phyloP scores from a whole-genome alignment of 164 flowering plant genomes.

The Akebia trifoliata region DNA sequence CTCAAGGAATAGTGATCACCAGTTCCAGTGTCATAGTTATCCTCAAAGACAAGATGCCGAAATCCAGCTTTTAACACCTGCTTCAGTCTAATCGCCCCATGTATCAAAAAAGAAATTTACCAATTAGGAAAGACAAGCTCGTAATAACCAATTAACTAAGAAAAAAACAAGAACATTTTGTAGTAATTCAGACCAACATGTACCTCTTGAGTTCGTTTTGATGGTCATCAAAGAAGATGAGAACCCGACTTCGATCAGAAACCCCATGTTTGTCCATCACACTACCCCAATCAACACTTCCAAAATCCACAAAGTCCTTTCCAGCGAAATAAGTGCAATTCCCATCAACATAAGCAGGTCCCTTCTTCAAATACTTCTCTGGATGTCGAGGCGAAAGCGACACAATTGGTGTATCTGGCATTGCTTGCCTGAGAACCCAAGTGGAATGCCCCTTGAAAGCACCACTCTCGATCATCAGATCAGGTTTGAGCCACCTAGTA shows the following conservation, averaged over 20 bases:
- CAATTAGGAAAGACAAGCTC: too few relatives aligned
- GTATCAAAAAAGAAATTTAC: slow-evolving; percentile 4
- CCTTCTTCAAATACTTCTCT: slow-evolving; percentile 88
- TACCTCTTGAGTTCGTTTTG: slow-evolving; percentile 94
- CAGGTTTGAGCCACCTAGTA: slow-evolving; percentile 86
- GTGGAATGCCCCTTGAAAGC: slow-evolving; percentile 99
- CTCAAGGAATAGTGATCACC: slow-evolving; percentile 97
- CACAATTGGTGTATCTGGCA: slow-evolving; percentile 70
- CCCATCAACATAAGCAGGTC: slow-evolving; percentile 96
- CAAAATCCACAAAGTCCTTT: slow-evolving; percentile 96
- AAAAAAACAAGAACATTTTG: too few relatives aligned
- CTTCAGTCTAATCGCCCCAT: slow-evolving; percentile 47
- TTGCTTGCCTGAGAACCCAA: slow-evolving; percentile 96
- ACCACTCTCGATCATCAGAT: slow-evolving; percentile 95
- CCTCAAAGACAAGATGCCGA: slow-evolving; percentile 89
- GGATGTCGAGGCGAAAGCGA: slow-evolving; percentile 92
- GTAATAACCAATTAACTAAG: too few relatives aligned
- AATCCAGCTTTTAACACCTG: slow-evolving; percentile 94
- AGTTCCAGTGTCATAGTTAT: slow-evolving; percentile 96
- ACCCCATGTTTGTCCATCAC: slow-evolving; percentile 79
- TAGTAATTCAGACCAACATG: slow-evolving; percentile 1
- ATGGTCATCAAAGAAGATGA: slow-evolving; percentile 94
- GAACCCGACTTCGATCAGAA: slow-evolving; percentile 62
- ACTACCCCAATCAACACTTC: slow-evolving; percentile 67
- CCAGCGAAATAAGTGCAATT: slow-evolving; percentile 98